Conservation (phyloP, 176 grass and related monocot genomes). For the maize (Zea mays) region Zm-B73-REFERENCE-NAM-5.0 NC_050100.1:141562001-141562500, state of each 20-base stretch:
- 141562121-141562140: background rate
- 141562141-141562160: background rate
- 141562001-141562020: conserved; percentile 51
- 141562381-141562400: background rate
- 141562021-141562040: conserved; percentile 46
- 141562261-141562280: background rate
- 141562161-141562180: conserved; percentile 39
- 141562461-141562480: background rate
- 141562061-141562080: conserved; percentile 55
- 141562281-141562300: conserved; percentile 6
- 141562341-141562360: conserved; percentile 28
- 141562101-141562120: background rate
- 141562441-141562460: conserved; percentile 29
- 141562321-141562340: conserved; percentile 31
- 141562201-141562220: conserved; percentile 33
- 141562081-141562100: conserved; percentile 14
- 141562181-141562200: conserved; percentile 52
- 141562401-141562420: too few relatives aligned
- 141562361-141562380: background rate
- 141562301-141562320: conserved; percentile 27
- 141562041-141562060: conserved; percentile 48
- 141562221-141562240: conserved; percentile 45
- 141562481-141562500: conserved; percentile 32
- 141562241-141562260: background rate
- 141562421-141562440: conserved; percentile 54